phyloP scores from a whole-genome alignment of 805 yeast genomes.

The Tetrapisispora nanseiensis region DNA sequence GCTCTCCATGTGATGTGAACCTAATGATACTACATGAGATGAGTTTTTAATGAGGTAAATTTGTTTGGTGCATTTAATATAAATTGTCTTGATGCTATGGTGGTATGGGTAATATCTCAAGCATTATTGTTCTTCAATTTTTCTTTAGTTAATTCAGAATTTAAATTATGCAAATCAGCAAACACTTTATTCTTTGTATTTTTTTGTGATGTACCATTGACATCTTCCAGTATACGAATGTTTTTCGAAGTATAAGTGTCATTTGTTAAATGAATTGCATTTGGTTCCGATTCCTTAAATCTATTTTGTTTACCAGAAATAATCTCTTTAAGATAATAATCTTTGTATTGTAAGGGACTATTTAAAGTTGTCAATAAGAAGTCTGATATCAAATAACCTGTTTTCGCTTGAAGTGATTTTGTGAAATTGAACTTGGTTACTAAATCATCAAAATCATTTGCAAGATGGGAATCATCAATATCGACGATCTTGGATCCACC shows the following conservation, averaged over 20 bases:
- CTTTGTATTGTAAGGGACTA: conserved; percentile 23
- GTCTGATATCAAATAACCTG: conserved; percentile 34
- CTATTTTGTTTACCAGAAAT: conserved; percentile 27
- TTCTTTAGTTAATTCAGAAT: background rate
- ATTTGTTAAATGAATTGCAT: conserved; percentile 54
- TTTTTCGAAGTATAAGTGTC: conserved; percentile 51
- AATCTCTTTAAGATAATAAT: conserved; percentile 22
- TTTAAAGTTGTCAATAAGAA: conserved; percentile 26
- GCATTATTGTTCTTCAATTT: background rate
- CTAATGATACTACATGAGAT: background rate
- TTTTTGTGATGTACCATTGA: conserved; percentile 37
- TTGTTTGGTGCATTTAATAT: too few species aligned
- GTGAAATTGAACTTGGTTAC: conserved; percentile 30
- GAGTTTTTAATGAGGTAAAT: too few species aligned
- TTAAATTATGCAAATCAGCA: conserved; percentile 33
- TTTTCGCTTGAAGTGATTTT: conserved; percentile 27
- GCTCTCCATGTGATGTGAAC: background rate
- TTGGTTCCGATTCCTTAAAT: conserved; percentile 60
- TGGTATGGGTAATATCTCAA: background rate
- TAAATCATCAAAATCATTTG: conserved; percentile 21
- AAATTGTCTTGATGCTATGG: background rate
- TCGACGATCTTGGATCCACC: background rate
- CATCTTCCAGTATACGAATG: conserved; percentile 43
- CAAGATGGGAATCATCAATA: conserved; percentile 12
- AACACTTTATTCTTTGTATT: conserved; percentile 39